phyloP scores from a whole-genome alignment of 2,329 filamentous ascomycete genomes.

The Nemania bipapillata region DNA sequence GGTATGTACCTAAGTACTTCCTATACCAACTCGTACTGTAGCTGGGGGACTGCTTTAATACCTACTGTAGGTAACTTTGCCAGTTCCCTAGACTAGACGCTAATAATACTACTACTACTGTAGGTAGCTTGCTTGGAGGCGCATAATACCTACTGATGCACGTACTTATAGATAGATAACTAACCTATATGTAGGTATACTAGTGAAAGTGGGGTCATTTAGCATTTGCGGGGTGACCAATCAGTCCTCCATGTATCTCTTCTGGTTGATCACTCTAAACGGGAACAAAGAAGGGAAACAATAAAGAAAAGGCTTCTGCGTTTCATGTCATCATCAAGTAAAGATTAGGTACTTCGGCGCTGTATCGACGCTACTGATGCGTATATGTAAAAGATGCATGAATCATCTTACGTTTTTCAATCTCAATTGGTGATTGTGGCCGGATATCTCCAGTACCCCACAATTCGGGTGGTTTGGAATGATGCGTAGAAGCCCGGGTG shows the following conservation, averaged over 20 bases:
- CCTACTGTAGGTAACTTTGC: no score
- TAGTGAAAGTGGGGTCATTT: conserved; percentile 22
- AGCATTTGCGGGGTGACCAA: conserved; percentile 31
- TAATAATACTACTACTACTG: no score
- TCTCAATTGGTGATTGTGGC: conserved; percentile 23
- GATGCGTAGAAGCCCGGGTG: conserved; percentile 21
- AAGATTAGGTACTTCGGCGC: conserved; percentile 10
- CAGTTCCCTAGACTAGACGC: background rate
- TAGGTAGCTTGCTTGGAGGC: background rate
- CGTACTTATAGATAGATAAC: background rate
- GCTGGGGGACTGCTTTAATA: no score
- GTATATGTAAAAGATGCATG: conserved; percentile 19
- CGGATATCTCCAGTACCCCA: conserved; percentile 35
- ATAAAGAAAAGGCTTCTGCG: conserved; percentile 4
- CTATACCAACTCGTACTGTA: no score
- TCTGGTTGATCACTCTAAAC: conserved; percentile 17
- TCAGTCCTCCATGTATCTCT: conserved; percentile 19
- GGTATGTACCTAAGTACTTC: background rate
- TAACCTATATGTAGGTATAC: no score
- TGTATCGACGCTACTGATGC: conserved; percentile 4
- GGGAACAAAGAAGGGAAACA: conserved; percentile 27
- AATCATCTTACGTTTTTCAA: conserved; percentile 21
- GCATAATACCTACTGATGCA: background rate
- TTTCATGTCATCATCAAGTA: conserved; percentile 17
- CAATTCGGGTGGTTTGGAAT: conserved; percentile 30